Conservation (phyloP, 306 rosid genomes). For the Cucurbita argyrosperma region DNA sequence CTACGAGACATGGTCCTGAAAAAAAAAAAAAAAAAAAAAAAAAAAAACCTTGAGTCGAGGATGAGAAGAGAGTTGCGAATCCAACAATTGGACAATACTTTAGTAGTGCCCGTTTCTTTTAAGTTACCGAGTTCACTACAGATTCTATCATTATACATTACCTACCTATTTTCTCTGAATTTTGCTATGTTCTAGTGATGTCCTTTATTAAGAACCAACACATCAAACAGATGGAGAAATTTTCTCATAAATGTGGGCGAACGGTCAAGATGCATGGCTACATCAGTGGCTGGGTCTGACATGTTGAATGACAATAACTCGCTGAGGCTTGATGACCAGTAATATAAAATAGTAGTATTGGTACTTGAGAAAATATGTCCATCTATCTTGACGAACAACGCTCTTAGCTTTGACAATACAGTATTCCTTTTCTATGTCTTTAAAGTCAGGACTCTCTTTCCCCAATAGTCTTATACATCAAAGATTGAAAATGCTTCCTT, state of each 20-base stretch:
- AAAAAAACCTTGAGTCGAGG: slow-evolving; percentile 36
- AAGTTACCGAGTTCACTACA: slow-evolving; percentile 29
- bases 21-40: slow-evolving; percentile 41
- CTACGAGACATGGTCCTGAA: slow-evolving; percentile 63
- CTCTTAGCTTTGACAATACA: no score
- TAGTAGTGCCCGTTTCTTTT: slow-evolving; percentile 36
- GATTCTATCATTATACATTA: slow-evolving; percentile 38
- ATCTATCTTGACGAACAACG: no score
- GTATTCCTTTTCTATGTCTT: no score
- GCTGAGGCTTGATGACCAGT: slow-evolving; percentile 84
- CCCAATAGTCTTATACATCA: no score
- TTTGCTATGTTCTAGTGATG: slow-evolving; percentile 46
- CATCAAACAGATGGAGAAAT: slow-evolving; percentile 45
- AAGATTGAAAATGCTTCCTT: no score
- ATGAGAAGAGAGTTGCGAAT: slow-evolving; percentile 45
- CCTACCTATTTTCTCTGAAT: no score
- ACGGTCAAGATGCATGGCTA: slow-evolving; percentile 87
- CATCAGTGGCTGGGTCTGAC: slow-evolving; percentile 25
- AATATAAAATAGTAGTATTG: slow-evolving; percentile 70
- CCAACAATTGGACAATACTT: slow-evolving; percentile 45
- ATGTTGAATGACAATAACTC: slow-evolving; percentile 51
- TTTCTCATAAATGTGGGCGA: slow-evolving; percentile 63
- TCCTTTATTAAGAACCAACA: slow-evolving; percentile 79
- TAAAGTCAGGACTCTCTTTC: no score
- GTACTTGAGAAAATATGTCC: slow-evolving; percentile 9